Percentiles rank a stretch among this genome's conserved stretches.
Conservation (phyloP, 805 yeast species). For the Saccharomyces jurei region DNA sequence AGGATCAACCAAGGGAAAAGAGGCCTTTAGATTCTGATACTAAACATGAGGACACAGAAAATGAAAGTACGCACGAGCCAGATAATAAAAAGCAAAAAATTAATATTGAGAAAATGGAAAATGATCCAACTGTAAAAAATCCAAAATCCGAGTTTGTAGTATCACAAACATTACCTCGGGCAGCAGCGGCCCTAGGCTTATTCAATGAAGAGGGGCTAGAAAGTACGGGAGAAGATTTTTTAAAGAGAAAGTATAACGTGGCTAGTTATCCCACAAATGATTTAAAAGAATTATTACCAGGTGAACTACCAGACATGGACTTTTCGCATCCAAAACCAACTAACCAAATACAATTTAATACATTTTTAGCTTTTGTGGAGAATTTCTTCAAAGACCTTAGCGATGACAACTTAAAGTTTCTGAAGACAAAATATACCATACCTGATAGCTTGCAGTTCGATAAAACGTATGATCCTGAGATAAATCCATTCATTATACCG, state of each 20-base stretch:
- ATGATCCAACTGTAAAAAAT: constrained; percentile 54
- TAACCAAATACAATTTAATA: constrained; percentile 85
- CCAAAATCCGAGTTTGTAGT: constrained; percentile 72
- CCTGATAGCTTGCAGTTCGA: constrained; percentile 38
- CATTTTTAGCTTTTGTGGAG: constrained; percentile 79
- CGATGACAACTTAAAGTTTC: constrained; percentile 74
- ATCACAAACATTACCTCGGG: constrained; percentile 58
- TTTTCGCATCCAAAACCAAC: constrained; percentile 75
- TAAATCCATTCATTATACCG: constrained; percentile 74
- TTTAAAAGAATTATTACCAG: constrained; percentile 70
- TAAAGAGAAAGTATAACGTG: constrained; percentile 74
- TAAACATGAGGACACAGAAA: constrained; percentile 11
- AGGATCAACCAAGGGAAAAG: not conserved
- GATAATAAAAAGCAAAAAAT: constrained; percentile 10
- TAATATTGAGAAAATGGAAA: constrained; percentile 31
- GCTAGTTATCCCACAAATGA: constrained; percentile 82
- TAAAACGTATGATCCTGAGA: constrained; percentile 51
- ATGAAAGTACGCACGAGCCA: constrained; percentile 3
- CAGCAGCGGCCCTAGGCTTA: constrained; percentile 57
- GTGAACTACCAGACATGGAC: constrained; percentile 79
- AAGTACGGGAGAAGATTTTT: constrained; percentile 63
- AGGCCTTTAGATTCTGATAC: constrained; percentile 5
- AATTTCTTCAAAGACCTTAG: constrained; percentile 68
- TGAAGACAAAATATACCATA: constrained; percentile 52
- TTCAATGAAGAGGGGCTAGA: constrained; percentile 58